A percentile compares a stretch with the other conserved stretches of the same genome.
phyloP scores from a whole-genome alignment of 768 basidiomycete genomes.

The Boletus eberwhitei region DNA sequence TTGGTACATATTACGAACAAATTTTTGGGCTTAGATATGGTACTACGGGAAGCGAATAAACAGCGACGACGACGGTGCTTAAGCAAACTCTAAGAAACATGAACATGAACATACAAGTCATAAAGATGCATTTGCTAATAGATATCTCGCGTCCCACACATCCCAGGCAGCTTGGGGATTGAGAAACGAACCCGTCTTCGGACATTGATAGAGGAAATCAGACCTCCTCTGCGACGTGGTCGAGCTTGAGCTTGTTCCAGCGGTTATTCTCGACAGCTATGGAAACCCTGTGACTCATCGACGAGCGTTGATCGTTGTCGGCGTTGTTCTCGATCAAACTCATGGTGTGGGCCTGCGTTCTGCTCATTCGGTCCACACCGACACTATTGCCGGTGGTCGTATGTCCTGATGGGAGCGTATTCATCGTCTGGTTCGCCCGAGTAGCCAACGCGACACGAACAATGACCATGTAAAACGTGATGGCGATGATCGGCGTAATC shows the following conservation, averaged over 20 bases:
- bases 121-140: neutral
- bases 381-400: too few relatives aligned
- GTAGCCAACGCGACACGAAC: slow-evolving; percentile 6
- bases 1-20: too few relatives aligned
- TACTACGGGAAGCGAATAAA: neutral
- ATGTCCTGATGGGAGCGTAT: too few relatives aligned
- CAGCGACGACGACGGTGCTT: neutral
- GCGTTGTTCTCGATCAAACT: neutral
- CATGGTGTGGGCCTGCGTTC: neutral
- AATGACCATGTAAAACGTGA: slow-evolving; percentile 20
- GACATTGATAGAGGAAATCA: neutral
- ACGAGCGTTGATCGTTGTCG: neutral
- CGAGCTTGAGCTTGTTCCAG: slow-evolving; percentile 9
- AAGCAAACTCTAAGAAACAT: neutral
- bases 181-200: neutral
- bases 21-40: neutral
- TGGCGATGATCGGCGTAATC: slow-evolving; percentile 12
- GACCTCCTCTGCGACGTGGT: neutral
- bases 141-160: neutral
- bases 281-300: neutral
- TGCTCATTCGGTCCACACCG: neutral
- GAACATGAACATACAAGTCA: neutral
- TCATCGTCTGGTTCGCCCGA: too few relatives aligned
- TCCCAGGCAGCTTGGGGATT: neutral
- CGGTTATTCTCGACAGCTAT: neutral